Percentiles rank a stretch among this genome's conserved stretches.
phyloP scores from a whole-genome alignment of 306 rosid species.

The Trifolium repens region DNA sequence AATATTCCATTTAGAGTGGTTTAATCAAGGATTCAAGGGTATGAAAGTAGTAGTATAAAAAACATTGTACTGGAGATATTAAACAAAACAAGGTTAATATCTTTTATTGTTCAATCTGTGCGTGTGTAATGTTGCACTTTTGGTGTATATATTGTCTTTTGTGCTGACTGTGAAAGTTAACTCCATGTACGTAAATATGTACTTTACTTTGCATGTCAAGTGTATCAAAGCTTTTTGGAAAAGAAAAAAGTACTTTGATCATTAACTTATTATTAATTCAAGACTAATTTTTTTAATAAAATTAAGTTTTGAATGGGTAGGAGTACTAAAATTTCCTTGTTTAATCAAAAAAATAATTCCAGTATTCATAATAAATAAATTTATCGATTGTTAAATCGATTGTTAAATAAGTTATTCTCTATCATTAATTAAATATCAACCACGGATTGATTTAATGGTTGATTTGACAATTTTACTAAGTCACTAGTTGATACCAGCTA shows the following conservation, averaged over 20 bases:
- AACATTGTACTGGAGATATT: not conserved
- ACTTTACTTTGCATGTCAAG: constrained; percentile 8
- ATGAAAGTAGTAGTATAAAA: not conserved
- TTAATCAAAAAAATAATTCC: too few relatives aligned
- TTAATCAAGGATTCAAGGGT: too few relatives aligned
- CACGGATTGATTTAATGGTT: too few relatives aligned
- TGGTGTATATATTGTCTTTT: not conserved
- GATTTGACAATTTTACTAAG: too few relatives aligned
- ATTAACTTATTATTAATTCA: not conserved
- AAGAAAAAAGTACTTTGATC: not conserved
- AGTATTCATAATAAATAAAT: too few relatives aligned
- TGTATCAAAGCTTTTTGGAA: not conserved
- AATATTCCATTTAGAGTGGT: not conserved
- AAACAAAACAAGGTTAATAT: not conserved
- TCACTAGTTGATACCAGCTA: too few relatives aligned
- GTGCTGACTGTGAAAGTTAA: not conserved
- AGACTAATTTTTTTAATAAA: not conserved
- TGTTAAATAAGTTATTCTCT: too few relatives aligned
- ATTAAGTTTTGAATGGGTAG: too few relatives aligned
- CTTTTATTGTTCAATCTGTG: not conserved
- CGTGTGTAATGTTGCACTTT: constrained; percentile 6
- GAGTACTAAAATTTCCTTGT: too few relatives aligned
- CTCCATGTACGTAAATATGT: constrained; percentile 2
- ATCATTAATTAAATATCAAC: too few relatives aligned
- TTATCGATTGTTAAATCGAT: too few relatives aligned